Evolutionary conservation across 1,284 basidiomycete genomes (phyloP), one percentile per base, ranked within the genome.

Genomic region (Papiliotrema fonsecae): DNA sequence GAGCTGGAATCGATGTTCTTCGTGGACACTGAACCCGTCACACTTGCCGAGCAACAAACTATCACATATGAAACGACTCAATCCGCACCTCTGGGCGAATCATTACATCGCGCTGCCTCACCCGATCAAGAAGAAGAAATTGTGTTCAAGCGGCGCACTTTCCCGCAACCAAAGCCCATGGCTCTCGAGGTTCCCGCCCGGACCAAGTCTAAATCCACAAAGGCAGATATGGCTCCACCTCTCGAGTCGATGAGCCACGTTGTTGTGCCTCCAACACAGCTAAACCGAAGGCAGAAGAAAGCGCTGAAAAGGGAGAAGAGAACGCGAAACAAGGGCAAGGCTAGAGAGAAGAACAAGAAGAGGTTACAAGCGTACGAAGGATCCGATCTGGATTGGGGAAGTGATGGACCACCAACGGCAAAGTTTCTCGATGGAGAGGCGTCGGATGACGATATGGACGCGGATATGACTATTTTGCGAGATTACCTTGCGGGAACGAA

Each of bases 341-440:
- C 56, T 26, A 56, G 53, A 46, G 52, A 46, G 6, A 64, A 68
- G 50, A 55, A 50, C 27, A 67, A 66, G 50, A 50, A 55, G 7
- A 50, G 60, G 6, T 51, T 45, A 25, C 56, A 62, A 38, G 50
- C 54, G 2, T 54, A 61, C 16, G 60, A 64, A n/a, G 72, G 70
- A 50, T 72, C 69, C 3, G 73, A 75, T 45, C 50, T 75, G 26
- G 71, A 75, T 11, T 75, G 73, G 73, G 73, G 73, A 13, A 67
- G 65, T 37, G 69, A 73, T 38, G 69, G 68, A 2, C 65, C 68
- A n/a, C 64, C 67, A 0, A 39, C 50, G 6, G n/a, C n/a, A n/a
- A 36, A 37, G 4, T 32, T 61, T 9, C 21, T 60, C n/a, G 21
- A 28, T 21, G 39, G 46, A 11, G 49, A 51, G 42, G 30, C 36